Conservation (phyloP, 805 yeast genomes). For the Yarrowia deformans region DNA sequence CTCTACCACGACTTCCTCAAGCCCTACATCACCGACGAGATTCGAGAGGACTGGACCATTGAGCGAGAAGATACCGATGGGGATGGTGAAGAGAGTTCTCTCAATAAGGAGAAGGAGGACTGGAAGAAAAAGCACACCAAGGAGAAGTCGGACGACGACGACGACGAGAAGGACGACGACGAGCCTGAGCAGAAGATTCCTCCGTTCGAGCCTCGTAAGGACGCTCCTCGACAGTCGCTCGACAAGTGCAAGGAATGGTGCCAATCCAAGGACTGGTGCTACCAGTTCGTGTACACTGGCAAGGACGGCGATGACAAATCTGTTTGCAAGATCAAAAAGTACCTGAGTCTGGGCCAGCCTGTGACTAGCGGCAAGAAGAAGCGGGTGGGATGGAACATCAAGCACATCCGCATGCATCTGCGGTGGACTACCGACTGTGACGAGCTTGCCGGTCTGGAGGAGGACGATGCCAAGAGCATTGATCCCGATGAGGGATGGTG, state of each 20-base stretch:
- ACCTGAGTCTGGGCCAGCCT: slow-evolving; percentile 16
- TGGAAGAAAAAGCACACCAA: slow-evolving; percentile 16
- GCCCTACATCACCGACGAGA: slow-evolving; percentile 42
- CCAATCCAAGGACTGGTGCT: slow-evolving; percentile 25
- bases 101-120: slow-evolving; percentile 27
- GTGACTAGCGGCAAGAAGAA: slow-evolving; percentile 9
- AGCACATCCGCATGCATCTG: slow-evolving; percentile 25
- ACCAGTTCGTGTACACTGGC: slow-evolving; percentile 26
- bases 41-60: slow-evolving; percentile 32
- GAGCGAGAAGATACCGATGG: slow-evolving; percentile 30
- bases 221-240: slow-evolving; percentile 18
- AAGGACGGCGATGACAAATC: slow-evolving; percentile 20
- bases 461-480: slow-evolving; percentile 5
- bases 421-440: slow-evolving; percentile 20
- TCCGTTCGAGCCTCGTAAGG: background rate
- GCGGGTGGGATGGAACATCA: slow-evolving; percentile 21
- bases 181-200: slow-evolving; percentile 3
- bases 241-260: slow-evolving; percentile 29
- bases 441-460: slow-evolving; percentile 9
- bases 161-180: background rate
- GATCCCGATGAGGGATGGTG: slow-evolving; percentile 39
- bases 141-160: background rate
- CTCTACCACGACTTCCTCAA: slow-evolving; percentile 45
- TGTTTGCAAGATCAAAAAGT: slow-evolving; percentile 17
- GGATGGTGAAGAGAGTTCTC: slow-evolving; percentile 20